A percentile compares a stretch with the other conserved stretches of the same genome.
phyloP scores from a whole-genome alignment of 305 asterid species.

The Salvia sclarea region DNA sequence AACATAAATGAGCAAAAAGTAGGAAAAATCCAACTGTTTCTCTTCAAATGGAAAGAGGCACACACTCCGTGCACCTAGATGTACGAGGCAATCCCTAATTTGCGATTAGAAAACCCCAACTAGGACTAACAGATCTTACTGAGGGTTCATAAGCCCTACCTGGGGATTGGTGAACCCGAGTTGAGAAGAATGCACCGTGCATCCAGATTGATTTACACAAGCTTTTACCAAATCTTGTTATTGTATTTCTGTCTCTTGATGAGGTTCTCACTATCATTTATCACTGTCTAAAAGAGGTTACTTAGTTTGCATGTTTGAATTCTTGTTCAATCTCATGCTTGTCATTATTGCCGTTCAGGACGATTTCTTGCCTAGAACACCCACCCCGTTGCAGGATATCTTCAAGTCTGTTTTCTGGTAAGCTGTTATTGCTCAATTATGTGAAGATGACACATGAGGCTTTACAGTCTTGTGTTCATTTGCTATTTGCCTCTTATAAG shows the following conservation, averaged over 20 bases:
- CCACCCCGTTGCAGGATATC: constrained; percentile 93
- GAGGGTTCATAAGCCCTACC: no score
- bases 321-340: neutral
- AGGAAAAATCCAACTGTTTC: neutral
- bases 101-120: no score
- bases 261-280: neutral
- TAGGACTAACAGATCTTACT: no score
- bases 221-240: neutral
- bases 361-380: constrained; percentile 92
- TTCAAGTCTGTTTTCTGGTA: constrained; percentile 89
- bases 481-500: constrained; percentile 34
- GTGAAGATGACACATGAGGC: constrained; percentile 9
- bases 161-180: no score
- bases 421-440: constrained; percentile 32
- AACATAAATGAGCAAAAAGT: neutral
- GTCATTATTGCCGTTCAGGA: constrained; percentile 49
- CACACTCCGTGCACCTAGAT: no score
- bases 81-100: no score
- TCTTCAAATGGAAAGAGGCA: constrained; percentile 2
- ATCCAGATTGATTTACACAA: no score
- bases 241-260: neutral
- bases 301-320: neutral
- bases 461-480: constrained; percentile 16
- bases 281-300: neutral
- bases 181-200: no score